These are phyloP conservation scores for Lipomyces starkeyi DNA, from an alignment of 805 yeast species.

Conservation along the genomic window DNA sequence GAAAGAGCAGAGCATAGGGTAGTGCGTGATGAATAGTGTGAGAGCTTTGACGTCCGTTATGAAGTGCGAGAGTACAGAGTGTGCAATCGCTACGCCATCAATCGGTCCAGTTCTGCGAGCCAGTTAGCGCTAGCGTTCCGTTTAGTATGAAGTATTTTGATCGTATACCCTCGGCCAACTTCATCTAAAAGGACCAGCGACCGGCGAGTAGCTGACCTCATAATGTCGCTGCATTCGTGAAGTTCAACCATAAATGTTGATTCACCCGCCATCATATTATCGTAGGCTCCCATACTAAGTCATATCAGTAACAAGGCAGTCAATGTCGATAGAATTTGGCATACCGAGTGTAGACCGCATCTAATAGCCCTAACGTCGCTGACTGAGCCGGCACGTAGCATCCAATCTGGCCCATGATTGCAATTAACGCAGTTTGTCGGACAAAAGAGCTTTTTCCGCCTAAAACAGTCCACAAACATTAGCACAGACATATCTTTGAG, in stretches of 20 bases:
- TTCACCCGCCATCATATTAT: slow-evolving; percentile 72
- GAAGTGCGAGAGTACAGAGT: slow-evolving; percentile 69
- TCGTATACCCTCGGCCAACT: slow-evolving; percentile 66
- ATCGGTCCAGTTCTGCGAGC: slow-evolving; percentile 56
- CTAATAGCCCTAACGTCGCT: slow-evolving; percentile 70
- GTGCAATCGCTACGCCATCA: slow-evolving; percentile 86
- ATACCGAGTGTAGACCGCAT: slow-evolving; percentile 54
- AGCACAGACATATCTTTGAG: not conserved
- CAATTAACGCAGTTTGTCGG: slow-evolving; percentile 71
- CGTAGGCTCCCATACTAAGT: slow-evolving; percentile 81
- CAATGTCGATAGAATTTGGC: not conserved
- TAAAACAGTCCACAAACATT: not conserved
- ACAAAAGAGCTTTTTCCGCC: slow-evolving; percentile 85
- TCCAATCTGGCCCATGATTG: slow-evolving; percentile 79
- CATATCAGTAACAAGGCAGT: slow-evolving; percentile 40
- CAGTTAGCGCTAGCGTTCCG: not conserved
- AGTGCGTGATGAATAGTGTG: slow-evolving; percentile 84
- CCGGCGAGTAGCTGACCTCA: slow-evolving; percentile 55
- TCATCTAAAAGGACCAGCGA: slow-evolving; percentile 75
- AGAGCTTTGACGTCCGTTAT: slow-evolving; percentile 55
- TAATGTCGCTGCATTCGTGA: slow-evolving; percentile 65
- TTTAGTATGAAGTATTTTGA: not conserved
- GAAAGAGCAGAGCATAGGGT: slow-evolving; percentile 65
- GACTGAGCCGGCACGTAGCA: slow-evolving; percentile 71
- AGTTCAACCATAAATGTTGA: slow-evolving; percentile 86